Percentiles rank a stretch among this genome's conserved stretches.
These are phyloP conservation scores for Endoconidiophora laricicola DNA, from an alignment of 2,329 filamentous ascomycete genomes.

Conservation along the genomic window DNA sequence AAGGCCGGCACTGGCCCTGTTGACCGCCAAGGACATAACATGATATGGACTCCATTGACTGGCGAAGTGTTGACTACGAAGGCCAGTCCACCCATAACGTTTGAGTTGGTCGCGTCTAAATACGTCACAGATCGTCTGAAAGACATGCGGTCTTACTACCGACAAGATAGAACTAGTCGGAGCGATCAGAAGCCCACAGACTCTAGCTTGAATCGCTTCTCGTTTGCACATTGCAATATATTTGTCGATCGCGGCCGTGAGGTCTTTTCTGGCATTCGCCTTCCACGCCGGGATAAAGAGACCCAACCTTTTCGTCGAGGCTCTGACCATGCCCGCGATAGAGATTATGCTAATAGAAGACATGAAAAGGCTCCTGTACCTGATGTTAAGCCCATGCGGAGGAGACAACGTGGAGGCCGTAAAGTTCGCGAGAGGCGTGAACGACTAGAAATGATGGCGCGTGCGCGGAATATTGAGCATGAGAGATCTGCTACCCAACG, in stretches of 20 bases:
- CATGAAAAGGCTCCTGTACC: background rate
- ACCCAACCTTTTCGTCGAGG: slow-evolving; percentile 19
- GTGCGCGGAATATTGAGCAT: background rate
- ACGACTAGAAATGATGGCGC: background rate
- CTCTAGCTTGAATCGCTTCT: slow-evolving; percentile 44
- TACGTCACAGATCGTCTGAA: slow-evolving; percentile 49
- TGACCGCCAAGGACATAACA: background rate
- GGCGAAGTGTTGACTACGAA: slow-evolving; percentile 20
- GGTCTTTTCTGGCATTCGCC: slow-evolving; percentile 47
- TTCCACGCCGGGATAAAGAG: slow-evolving; percentile 26
- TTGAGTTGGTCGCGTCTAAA: slow-evolving; percentile 43
- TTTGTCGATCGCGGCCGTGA: slow-evolving; percentile 61
- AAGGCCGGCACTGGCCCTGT: no score
- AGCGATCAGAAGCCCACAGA: slow-evolving; percentile 15
- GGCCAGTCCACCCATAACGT: slow-evolving; percentile 27
- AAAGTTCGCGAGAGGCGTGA: slow-evolving; percentile 3
- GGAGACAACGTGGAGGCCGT: slow-evolving; percentile 4
- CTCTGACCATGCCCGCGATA: slow-evolving; percentile 4
- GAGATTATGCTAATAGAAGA: no score
- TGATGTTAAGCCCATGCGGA: background rate
- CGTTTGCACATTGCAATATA: slow-evolving; percentile 48
- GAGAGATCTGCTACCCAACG: background rate
- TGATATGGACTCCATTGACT: slow-evolving; percentile 9
- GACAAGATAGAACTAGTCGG: slow-evolving; percentile 27
- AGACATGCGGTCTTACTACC: slow-evolving; percentile 32